Conservation (phyloP, 2,329 filamentous ascomycete genomes). For the Hymenoscyphus fructigenus region DNA sequence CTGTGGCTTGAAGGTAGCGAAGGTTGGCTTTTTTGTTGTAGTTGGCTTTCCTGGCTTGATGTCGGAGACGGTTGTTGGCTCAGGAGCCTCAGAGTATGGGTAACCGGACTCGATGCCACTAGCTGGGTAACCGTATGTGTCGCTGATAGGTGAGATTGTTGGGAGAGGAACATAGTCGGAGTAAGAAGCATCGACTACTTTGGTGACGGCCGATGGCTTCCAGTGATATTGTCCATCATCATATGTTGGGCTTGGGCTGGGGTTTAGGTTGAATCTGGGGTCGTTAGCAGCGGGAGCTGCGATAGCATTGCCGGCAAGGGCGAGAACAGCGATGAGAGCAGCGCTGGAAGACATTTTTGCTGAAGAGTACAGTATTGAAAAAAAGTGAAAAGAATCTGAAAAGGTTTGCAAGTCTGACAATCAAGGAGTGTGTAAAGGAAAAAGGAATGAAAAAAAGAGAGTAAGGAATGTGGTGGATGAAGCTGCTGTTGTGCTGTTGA, state of each 20-base stretch:
- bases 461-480: constrained; percentile 3
- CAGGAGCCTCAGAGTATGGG: background rate
- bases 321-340: background rate
- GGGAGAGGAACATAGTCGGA: background rate
- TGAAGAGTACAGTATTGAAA: background rate
- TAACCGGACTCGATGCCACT: background rate
- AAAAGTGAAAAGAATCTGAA: background rate
- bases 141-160: background rate
- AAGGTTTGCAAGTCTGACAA: background rate
- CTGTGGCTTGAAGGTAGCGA: background rate
- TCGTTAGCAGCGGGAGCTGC: constrained; percentile 1
- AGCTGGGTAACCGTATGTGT: background rate
- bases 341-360: background rate
- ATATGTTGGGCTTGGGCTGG: background rate
- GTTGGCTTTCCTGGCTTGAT: background rate
- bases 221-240: constrained; percentile 2
- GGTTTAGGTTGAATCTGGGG: background rate
- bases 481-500: constrained; percentile 3
- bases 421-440: background rate
- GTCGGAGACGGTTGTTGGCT: background rate
- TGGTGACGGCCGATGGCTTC: background rate
- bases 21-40: background rate
- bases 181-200: background rate
- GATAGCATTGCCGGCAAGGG: background rate
- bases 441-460: background rate